Evolutionary conservation across 148 eudicot species (phyloP), one percentile per base, ranked within the genome.

Genomic region (Dysphania ambrosioides): DNA sequence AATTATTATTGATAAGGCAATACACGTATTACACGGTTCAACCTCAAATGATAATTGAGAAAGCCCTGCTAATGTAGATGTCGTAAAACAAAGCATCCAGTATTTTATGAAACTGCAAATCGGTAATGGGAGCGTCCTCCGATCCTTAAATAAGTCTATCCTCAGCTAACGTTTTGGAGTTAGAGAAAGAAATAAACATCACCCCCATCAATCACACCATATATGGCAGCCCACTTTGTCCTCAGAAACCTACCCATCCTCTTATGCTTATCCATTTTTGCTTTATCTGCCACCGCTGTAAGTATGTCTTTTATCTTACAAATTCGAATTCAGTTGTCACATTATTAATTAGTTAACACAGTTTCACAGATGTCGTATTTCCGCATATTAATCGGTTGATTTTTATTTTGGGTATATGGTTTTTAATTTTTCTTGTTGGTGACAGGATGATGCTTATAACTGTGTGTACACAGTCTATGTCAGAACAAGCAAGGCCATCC

Each of bases 391-490:
- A n/a, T n/a, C n/a, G n/a, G n/a, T n/a, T n/a, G n/a, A n/a, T n/a
- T n/a, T n/a, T n/a, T n/a, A n/a, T n/a, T n/a, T n/a, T n/a, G n/a
- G n/a, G n/a, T n/a, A n/a, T n/a, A n/a, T n/a, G n/a, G n/a, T n/a
- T n/a, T n/a, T n/a, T n/a, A n/a, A n/a, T n/a, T n/a, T n/a, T 44
- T 44, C 2, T 12, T 44, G 11, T 44, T 44, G 49, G 49, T 42
- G 11, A 42, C 9, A 15, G 12, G 5, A 59, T 5, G 77, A 44
- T 36, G 82, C 62, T 4, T 23, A 24, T 6, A 69, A 55, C 8
- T 83, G 86, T 24, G 86, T 83, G 0, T 83, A 83, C 83, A 74
- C 86, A 2, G 70, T 80, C 2, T 80, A 80, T 57, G 57, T 78
- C 7, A 72, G 82, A 80, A 83, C 86, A n/a, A 78, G 83, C 34